Base-by-base conservation (phyloP, 2,329 filamentous ascomycete genomes). In the Salinomyces thailandicus region DNA sequence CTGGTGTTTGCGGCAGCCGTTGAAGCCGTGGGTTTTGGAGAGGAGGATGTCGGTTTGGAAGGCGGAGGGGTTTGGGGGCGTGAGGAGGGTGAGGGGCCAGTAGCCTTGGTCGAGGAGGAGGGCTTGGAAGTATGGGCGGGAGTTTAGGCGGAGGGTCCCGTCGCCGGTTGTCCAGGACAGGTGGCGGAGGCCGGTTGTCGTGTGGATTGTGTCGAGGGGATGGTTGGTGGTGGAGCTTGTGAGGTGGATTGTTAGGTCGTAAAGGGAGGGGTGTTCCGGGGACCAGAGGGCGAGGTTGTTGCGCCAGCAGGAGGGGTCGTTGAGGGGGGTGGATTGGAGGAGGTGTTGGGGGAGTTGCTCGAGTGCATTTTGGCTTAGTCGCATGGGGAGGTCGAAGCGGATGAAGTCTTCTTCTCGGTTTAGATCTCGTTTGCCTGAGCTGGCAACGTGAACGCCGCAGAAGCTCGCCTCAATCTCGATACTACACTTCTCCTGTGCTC, bases 1-100 rank as follows among this genome's bases (percentile, higher is more conserved):
- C 50, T 77, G 73, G 52, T 79, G 75, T 58, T 78, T 78, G 38
- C 75, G 66, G 51, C 74, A 78, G 1, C 73, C 75, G 50, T 78
- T 77, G 61, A 78, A 74, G 6, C 75, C 75, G 71, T 78, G 75
- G 13, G 61, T 62, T 58, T 77, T 77, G 13, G 65, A 58, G 2
- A 76, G 60, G 40, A 70, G 62, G 40, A 77, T 75, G 46, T 78
- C 74, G 0, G 46, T 36, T 42, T 64, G 67, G 12, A 75, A 52
- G 6, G 52, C 50, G 5, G 65, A 56, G 0, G 61, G 54, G 0
- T 62, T 62, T 0, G 73, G 72, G 1, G 74, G 73, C 3, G 75
- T 78, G 61, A 77, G 67, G 43, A 75, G 68, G 0, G 73, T 75
- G 3, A 68, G 61, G 1, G 72, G 72, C 75, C 75, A 78, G 60